Base-by-base conservation (phyloP, 768 basidiomycete species). In the Tubosaeta brunneosetosa region DNA sequence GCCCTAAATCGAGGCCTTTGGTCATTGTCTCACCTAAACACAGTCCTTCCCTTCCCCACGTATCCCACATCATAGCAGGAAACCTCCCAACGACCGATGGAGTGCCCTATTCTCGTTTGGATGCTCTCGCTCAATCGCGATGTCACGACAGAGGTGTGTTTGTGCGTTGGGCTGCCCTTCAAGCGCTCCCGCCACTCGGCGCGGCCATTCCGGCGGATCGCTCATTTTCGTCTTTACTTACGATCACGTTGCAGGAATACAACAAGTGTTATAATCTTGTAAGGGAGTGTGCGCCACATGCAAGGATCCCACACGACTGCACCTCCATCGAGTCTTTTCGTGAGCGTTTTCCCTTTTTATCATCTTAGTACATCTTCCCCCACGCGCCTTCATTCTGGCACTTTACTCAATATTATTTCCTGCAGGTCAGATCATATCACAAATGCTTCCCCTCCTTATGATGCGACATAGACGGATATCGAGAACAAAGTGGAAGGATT, bases 401-500 rank as follows among this genome's bases (percentile, higher is more conserved):
- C 8, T 14, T 36, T 5, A 9, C 42, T 59, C 16, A 52, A n/a
- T 4, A 9, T 1, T 22, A 11, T 29, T 47, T 3, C 32, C 27
- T 13, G 13, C 67, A 90, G 88, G 87, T 19, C 78, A 80, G 62
- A 71, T 86, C 59, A 83, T 91, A 66, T 82, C 83, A 16, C 76
- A 84, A 58, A 84, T 90, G 75, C 71, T 91, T 10, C 88, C 88
- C 0, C 72, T 90, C 12, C 82, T 90, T 59, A 89, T 91, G 88
- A 90, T 90, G 88, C 74, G 88, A 14, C 88, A 90, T 66, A 76
- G 88, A 50, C 82, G 88, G 36, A 86, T 90, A 68, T 86, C 88
- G 2, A 75, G 88, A 17, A 70, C 83, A 12, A 83, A 85, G 56
- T 91, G 88, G 88, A 75, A 77, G 53, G 87, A 88, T 56, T 77